These are phyloP conservation scores for Botrytis hyacinthi DNA, from an alignment of 2,329 filamentous ascomycete species.

Conservation along the genomic window DNA sequence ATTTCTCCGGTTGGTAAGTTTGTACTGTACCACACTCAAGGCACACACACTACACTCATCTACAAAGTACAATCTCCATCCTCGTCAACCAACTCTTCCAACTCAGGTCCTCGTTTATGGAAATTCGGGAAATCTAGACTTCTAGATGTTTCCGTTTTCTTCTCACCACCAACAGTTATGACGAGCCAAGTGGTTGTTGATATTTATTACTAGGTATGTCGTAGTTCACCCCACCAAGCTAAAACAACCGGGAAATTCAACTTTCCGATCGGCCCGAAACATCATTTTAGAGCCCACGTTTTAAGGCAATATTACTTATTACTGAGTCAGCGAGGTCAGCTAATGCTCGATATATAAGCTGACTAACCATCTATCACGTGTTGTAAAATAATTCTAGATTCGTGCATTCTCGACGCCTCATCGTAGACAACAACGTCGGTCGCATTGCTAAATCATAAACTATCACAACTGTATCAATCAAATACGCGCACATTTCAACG, in stretches of 20 bases:
- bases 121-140: conserved; percentile 8
- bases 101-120: conserved; percentile 7
- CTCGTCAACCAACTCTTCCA: conserved; percentile 3
- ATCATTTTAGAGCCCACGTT: not conserved
- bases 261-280: conserved; percentile 17
- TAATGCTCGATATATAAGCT: not conserved
- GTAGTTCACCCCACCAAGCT: conserved; percentile 7
- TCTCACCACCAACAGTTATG: not conserved
- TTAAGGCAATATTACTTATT: not conserved
- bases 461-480: not conserved
- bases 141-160: conserved; percentile 6
- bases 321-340: not conserved
- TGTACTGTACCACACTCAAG: not conserved
- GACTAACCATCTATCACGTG: not conserved
- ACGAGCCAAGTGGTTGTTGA: not conserved
- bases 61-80: not conserved
- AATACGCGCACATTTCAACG: not conserved
- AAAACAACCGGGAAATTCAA: not conserved
- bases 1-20: not conserved
- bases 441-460: not conserved
- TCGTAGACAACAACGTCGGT: not conserved
- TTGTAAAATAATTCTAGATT: conserved; percentile 3
- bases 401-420: not conserved
- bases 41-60: not conserved
- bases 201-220: not conserved